Conservation (phyloP, 305 asterid species). For the Salvia sclarea region DNA sequence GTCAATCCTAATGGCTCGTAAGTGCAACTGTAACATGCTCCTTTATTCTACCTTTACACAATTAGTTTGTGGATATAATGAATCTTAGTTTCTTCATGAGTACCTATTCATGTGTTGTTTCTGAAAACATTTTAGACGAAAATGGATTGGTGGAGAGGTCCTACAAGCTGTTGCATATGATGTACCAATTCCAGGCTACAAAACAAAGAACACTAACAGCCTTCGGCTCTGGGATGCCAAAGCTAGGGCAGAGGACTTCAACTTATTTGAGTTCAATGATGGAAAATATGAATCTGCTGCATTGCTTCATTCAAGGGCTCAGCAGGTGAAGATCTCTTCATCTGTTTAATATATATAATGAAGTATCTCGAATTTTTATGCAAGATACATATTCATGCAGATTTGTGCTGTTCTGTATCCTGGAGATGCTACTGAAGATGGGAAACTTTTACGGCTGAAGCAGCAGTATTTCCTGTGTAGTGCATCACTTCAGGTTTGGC, state of each 20-base stretch:
- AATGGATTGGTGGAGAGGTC: constrained; percentile 97
- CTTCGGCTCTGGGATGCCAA: constrained; percentile 99
- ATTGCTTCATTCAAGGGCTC: constrained; percentile 89
- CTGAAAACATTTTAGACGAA: constrained; percentile 56
- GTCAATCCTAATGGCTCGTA: constrained; percentile 85
- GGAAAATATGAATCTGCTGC: constrained; percentile 98
- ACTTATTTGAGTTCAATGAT: constrained; percentile 89
- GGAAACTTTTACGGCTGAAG: constrained; percentile 87
- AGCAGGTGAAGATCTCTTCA: constrained; percentile 60
- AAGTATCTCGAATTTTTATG: constrained; percentile 10
- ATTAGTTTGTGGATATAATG: not conserved
- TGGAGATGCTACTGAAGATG: constrained; percentile 96
- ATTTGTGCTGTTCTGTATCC: constrained; percentile 98
- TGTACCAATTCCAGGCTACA: constrained; percentile 99
- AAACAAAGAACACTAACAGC: constrained; percentile 92
- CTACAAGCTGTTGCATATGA: constrained; percentile 95
- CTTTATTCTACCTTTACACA: constrained; percentile 26
- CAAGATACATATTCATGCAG: constrained; percentile 43
- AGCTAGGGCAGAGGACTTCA: constrained; percentile 81
- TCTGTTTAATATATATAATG: constrained; percentile 17
- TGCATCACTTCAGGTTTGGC: constrained; percentile 94
- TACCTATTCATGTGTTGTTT: constrained; percentile 26
- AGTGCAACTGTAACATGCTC: constrained; percentile 45
- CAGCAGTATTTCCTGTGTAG: constrained; percentile 98
- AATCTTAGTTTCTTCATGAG: constrained; percentile 26